Base-by-base conservation (phyloP, 352 stramenopile genomes). In the Peronosclerospora sorghi region DNA sequence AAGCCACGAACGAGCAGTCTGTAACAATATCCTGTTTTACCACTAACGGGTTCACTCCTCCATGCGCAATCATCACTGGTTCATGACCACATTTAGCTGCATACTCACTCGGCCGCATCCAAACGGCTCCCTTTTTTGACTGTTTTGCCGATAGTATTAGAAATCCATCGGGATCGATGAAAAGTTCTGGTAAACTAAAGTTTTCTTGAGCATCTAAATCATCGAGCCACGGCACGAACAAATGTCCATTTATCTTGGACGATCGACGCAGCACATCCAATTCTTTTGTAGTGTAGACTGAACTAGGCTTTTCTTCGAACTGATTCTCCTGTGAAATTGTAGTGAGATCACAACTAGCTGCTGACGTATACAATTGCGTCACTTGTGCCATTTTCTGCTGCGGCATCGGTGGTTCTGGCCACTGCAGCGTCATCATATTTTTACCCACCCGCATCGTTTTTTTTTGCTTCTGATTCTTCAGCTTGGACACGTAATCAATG, bases 1-100 rank as follows among this genome's bases (percentile, higher is more conserved):
- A 96, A 8, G 83, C 84, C 9, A 97, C 85, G 37, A 97, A 97
- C 37, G 83, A 96, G 55, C 90, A 97, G 59, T 97, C 86, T 2
- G 79, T 90, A 7, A 97, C 87, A 29, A 91, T 72, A 38, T 96
- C 86, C 51, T 92, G 80, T 48, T 88, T 88, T 23, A 92, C 76
- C 23, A 69, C 64, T 36, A 87, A 62, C 26, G 81, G 76, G 19
- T 69, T 84, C 35, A 93, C 76, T 40, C 44, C 65, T 34, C 53
- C 58, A 1, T 41, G 19, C 20, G 64, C 59, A 21, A 91, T 74
- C 75, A 93, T 88, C 30, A 83, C 64, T 0, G 81, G 78, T 14
- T 59, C 28, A 0, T 64, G 38, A 4, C 62, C 65, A 17, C 74
- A 86, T 7, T 68, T 40, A 8, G 51, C 39, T 7, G 61, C 61